phyloP scores from a whole-genome alignment of 495 filamentous ascomycete species.

The Penicillium lagena region DNA sequence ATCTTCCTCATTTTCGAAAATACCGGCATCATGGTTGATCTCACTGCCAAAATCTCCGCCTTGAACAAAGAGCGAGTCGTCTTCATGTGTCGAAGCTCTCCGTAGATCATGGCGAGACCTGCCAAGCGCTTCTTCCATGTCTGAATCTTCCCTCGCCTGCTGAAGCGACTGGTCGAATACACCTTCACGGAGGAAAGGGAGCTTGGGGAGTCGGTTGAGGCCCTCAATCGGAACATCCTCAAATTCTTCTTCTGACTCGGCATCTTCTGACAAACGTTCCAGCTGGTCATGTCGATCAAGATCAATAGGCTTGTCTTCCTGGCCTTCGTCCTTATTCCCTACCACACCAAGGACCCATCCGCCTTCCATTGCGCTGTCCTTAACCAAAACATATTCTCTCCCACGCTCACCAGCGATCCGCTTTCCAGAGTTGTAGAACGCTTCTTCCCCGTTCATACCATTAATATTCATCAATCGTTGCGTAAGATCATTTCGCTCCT shows the following conservation, averaged over 20 bases:
- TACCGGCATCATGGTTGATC: slow-evolving; percentile 26
- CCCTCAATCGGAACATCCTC: slow-evolving; percentile 96
- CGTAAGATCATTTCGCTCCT: slow-evolving; percentile 88
- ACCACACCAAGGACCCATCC: slow-evolving; percentile 98
- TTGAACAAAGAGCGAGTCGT: slow-evolving; percentile 64
- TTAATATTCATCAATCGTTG: slow-evolving; percentile 93
- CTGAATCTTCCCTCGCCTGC: slow-evolving; percentile 30
- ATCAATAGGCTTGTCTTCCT: slow-evolving; percentile 79
- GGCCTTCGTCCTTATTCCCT: slow-evolving; percentile 68
- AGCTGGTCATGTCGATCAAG: slow-evolving; percentile 62
- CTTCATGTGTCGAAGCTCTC: slow-evolving; percentile 16
- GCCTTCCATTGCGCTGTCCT: slow-evolving; percentile 89
- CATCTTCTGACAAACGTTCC: slow-evolving; percentile 44
- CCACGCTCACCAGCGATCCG: slow-evolving; percentile 86
- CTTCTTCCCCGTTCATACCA: slow-evolving; percentile 74
- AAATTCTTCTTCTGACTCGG: slow-evolving; percentile 61
- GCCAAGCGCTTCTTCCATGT: slow-evolving; percentile 39
- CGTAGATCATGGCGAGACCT: slow-evolving; percentile 8
- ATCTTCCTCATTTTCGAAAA: slow-evolving; percentile 53
- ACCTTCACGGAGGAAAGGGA: slow-evolving; percentile 32
- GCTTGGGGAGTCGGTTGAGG: slow-evolving; percentile 78
- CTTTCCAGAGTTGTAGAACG: slow-evolving; percentile 54
- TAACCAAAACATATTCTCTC: slow-evolving; percentile 91
- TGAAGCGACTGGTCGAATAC: slow-evolving; percentile 32
- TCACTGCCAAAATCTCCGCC: slow-evolving; percentile 24